Evolutionary conservation across 371 early-diverging fungal genomes (phyloP).

Genomic region (Funneliformis caledonium): DNA sequence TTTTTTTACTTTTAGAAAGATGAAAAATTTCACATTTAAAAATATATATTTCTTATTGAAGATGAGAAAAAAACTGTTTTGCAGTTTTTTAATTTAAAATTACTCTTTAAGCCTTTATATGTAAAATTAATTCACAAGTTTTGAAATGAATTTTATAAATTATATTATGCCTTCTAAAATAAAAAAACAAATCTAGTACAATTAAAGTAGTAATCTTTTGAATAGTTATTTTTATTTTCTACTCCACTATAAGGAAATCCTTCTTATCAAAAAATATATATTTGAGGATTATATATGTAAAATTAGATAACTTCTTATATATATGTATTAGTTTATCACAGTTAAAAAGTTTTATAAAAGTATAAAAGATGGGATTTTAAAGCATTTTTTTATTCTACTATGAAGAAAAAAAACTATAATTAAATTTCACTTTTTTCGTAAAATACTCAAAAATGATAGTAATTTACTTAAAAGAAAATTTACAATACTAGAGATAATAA

Average conservation of each 20-base stretch:
- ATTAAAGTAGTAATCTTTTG: not conserved
- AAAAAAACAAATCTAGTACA: slow-evolving; percentile 9
- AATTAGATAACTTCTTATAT: not conserved
- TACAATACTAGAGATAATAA: not conserved
- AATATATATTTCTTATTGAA: not conserved
- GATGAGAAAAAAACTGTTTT: slow-evolving; percentile 15
- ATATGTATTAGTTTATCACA: not conserved
- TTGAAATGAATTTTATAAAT: slow-evolving; percentile 7
- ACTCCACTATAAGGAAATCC: not conserved
- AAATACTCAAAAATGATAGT: slow-evolving; percentile 13
- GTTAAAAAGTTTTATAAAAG: not conserved
- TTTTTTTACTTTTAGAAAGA: not conserved
- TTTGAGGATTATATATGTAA: not conserved
- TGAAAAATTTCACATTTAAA: not conserved
- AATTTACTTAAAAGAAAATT: not conserved
- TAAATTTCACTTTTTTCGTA: slow-evolving; percentile 2
- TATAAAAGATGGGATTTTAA: not conserved
- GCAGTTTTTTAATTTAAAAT: too few species aligned
- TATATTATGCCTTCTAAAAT: not conserved
- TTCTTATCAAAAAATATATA: not conserved
- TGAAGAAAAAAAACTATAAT: not conserved
- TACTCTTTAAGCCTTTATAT: not conserved
- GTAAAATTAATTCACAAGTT: not conserved
- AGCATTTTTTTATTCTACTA: not conserved
- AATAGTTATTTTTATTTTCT: not conserved